Evolutionary conservation across 495 filamentous ascomycete genomes (phyloP).

Genomic region (Xylaria cubensis): DNA sequence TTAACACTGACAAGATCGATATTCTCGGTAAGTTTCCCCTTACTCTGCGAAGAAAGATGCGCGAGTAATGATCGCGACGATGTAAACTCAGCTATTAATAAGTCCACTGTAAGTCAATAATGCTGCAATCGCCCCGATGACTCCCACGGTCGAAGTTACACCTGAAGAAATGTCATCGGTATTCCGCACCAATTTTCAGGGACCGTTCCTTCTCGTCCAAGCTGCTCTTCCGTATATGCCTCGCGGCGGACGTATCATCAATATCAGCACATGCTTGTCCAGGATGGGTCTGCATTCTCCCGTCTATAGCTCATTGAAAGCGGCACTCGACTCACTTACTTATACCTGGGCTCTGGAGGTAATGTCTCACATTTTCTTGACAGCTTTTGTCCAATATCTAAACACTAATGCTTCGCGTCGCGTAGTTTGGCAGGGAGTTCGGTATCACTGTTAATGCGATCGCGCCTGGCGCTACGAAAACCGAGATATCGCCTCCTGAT

Average conservation of each 20-base stretch:
- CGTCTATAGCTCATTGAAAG: constrained; percentile 32
- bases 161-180: constrained; percentile 12
- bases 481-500: constrained; percentile 29
- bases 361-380: not conserved
- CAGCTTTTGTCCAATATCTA: not conserved
- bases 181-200: constrained; percentile 40
- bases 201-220: constrained; percentile 42
- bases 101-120: constrained; percentile 39
- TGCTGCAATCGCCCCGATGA: constrained; percentile 30
- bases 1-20: constrained; percentile 44
- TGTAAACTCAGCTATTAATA: not conserved
- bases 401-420: not conserved
- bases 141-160: constrained; percentile 8
- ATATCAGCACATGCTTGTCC: constrained; percentile 30
- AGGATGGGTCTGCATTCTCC: constrained; percentile 13
- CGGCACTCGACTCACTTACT: constrained; percentile 33
- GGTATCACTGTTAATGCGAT: constrained; percentile 39
- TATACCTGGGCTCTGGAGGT: constrained; percentile 33
- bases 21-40: constrained; percentile 40
- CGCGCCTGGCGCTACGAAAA: constrained; percentile 30
- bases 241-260: constrained; percentile 48
- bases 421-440: constrained; percentile 16
- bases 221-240: constrained; percentile 43
- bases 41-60: constrained; percentile 4
- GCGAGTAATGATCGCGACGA: constrained; percentile 2